A percentile compares a stretch with the other conserved stretches of the same genome.
Evolutionary conservation across 2,329 filamentous ascomycete genomes (phyloP).

Genomic region (Ceratocystiopsis brevicomis): DNA sequence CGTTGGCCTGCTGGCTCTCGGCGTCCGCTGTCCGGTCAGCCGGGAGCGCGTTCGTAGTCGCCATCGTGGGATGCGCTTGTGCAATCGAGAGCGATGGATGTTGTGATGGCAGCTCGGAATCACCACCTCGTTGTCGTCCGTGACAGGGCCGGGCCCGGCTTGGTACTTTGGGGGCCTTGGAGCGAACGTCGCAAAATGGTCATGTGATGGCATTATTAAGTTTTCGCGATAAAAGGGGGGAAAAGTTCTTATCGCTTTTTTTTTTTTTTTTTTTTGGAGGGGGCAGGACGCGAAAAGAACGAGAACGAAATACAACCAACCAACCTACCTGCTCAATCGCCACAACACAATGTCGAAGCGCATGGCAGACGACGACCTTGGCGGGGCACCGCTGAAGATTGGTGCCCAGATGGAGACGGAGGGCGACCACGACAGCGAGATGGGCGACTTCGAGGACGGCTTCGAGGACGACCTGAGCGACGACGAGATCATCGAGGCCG

Average conservation of each 20-base stretch:
- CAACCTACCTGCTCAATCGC: too few relatives aligned
- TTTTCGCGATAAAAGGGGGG: background rate
- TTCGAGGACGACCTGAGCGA: slow-evolving; percentile 75
- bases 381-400: slow-evolving; percentile 31
- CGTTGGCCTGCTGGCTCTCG: too few relatives aligned
- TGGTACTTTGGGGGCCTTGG: background rate
- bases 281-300: too few relatives aligned
- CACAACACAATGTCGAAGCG: slow-evolving; percentile 9
- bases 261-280: background rate
- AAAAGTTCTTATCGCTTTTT: background rate
- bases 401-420: slow-evolving; percentile 51
- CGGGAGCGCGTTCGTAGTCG: too few relatives aligned
- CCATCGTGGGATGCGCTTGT: too few relatives aligned
- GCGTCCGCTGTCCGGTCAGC: too few relatives aligned
- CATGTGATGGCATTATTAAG: slow-evolving; percentile 3
- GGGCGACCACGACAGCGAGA: slow-evolving; percentile 32
- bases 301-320: too few relatives aligned
- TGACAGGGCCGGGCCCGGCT: too few relatives aligned
- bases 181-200: background rate
- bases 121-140: too few relatives aligned
- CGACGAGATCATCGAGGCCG: slow-evolving; percentile 85
- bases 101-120: too few relatives aligned
- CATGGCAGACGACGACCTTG: slow-evolving; percentile 7
- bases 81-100: too few relatives aligned
- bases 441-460: slow-evolving; percentile 85